phyloP scores from a whole-genome alignment of 345 rosid species.

The Xanthoceras sorbifolium region DNA sequence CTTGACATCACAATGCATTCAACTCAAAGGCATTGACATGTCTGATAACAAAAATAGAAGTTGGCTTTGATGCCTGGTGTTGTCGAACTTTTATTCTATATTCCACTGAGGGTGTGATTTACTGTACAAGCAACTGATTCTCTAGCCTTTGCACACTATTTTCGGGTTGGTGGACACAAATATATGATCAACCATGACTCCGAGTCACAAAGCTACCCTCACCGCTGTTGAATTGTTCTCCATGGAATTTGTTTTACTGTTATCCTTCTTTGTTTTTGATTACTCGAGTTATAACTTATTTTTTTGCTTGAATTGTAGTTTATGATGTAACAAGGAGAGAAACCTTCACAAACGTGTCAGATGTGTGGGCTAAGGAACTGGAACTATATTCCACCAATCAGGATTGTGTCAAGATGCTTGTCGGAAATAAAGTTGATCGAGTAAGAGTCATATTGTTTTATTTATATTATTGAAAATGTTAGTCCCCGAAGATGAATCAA shows the following conservation, averaged over 20 bases:
- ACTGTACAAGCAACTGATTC: neutral
- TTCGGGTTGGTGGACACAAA: neutral
- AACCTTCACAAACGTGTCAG: slow-evolving; percentile 79
- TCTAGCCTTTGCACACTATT: neutral
- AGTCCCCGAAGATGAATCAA: neutral
- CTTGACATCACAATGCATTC: neutral
- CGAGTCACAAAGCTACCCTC: neutral
- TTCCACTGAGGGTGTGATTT: neutral
- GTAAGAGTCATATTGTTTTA: slow-evolving; percentile 40
- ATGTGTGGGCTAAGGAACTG: slow-evolving; percentile 94
- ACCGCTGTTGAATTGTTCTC: neutral
- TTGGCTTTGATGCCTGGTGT: neutral
- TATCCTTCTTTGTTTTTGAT: neutral
- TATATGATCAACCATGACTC: neutral
- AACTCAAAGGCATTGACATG: neutral
- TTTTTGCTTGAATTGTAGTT: slow-evolving; percentile 45
- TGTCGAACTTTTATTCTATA: neutral
- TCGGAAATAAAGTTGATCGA: slow-evolving; percentile 91
- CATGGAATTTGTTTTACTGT: neutral
- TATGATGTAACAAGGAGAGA: slow-evolving; percentile 93
- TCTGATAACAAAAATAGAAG: neutral
- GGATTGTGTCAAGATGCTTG: slow-evolving; percentile 90
- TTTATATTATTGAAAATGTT: neutral
- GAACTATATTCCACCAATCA: slow-evolving; percentile 79
- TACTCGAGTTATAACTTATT: neutral